Conservation (phyloP, 2,329 filamentous ascomycete species). For the Diaporthe sp. region DNA sequence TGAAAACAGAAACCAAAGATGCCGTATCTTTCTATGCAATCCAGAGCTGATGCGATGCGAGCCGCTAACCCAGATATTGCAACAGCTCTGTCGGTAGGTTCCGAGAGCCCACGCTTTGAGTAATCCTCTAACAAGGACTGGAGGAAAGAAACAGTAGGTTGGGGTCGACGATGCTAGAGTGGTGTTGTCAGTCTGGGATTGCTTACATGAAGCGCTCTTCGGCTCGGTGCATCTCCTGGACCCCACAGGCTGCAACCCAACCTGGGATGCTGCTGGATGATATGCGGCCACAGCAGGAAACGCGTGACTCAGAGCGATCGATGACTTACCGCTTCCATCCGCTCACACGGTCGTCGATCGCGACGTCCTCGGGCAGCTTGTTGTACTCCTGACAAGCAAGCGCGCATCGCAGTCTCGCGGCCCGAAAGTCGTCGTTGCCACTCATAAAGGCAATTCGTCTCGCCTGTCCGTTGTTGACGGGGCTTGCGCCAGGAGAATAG, state of each 20-base stretch:
- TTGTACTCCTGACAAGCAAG: conserved; percentile 45
- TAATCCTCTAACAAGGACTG: too few relatives aligned
- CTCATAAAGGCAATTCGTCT: conserved; percentile 41
- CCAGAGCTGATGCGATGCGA: too few relatives aligned
- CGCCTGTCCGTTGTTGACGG: conserved; percentile 7
- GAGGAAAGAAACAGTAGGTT: too few relatives aligned
- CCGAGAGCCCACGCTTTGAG: too few relatives aligned
- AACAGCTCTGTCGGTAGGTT: too few relatives aligned
- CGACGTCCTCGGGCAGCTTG: conserved; percentile 42
- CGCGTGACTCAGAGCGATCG: too few relatives aligned
- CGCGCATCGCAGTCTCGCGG: conserved; percentile 41
- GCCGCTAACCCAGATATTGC: too few relatives aligned
- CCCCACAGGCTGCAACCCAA: too few relatives aligned
- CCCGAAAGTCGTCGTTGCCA: conserved; percentile 44
- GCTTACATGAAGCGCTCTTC: not conserved
- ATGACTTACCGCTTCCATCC: conserved; percentile 42
- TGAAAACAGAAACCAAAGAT: too few relatives aligned
- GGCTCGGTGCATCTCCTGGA: not conserved
- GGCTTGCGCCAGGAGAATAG: not conserved
- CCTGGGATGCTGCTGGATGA: not conserved
- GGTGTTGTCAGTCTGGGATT: not conserved
- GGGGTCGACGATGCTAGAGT: conserved; percentile 41
- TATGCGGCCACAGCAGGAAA: not conserved
- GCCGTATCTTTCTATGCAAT: too few relatives aligned
- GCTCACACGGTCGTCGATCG: conserved; percentile 39